Percentiles rank a stretch among this genome's conserved stretches.
phyloP scores from a whole-genome alignment of 2,329 filamentous ascomycete species.

The Pseudovirgaria hyperparasitica region DNA sequence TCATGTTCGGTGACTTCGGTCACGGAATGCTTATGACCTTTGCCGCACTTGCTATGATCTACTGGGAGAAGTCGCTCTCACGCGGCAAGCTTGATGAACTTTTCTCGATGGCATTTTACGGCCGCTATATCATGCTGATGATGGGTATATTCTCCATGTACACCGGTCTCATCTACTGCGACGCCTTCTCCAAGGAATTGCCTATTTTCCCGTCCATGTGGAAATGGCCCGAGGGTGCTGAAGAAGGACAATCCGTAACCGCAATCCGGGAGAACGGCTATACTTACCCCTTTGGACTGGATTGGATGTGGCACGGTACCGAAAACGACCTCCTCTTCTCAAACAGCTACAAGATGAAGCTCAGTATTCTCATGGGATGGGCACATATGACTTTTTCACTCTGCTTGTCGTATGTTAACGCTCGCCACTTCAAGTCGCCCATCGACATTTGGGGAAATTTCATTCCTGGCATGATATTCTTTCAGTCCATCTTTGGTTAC shows the following conservation, averaged over 20 bases:
- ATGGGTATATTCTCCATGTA: constrained; percentile 97
- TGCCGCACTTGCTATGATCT: constrained; percentile 83
- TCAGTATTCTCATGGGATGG: constrained; percentile 96
- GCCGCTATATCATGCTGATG: constrained; percentile 94
- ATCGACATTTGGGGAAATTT: constrained; percentile 98
- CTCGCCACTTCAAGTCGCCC: constrained; percentile 82
- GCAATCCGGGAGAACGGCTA: constrained; percentile 59
- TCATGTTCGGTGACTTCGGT: constrained; percentile 99
- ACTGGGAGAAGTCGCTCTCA: constrained; percentile 76
- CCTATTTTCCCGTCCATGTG: constrained; percentile 83
- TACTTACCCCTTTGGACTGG: constrained; percentile 88
- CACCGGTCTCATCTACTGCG: constrained; percentile 95
- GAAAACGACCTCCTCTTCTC: constrained; percentile 92
- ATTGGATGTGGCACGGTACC: constrained; percentile 92
- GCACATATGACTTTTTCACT: constrained; percentile 97
- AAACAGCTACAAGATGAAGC: constrained; percentile 99
- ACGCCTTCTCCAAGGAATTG: constrained; percentile 88
- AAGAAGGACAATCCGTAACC: constrained; percentile 48
- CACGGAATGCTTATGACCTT: constrained; percentile 82
- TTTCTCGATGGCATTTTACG: constrained; percentile 97
- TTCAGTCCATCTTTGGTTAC: constrained; percentile 97
- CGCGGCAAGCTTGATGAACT: constrained; percentile 91
- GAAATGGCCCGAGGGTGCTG: constrained; percentile 65
- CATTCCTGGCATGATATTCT: constrained; percentile 96
- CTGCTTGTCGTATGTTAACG: constrained; percentile 85